Conservation (phyloP, 345 rosid species). For the Gossypium sturtianum region DNA sequence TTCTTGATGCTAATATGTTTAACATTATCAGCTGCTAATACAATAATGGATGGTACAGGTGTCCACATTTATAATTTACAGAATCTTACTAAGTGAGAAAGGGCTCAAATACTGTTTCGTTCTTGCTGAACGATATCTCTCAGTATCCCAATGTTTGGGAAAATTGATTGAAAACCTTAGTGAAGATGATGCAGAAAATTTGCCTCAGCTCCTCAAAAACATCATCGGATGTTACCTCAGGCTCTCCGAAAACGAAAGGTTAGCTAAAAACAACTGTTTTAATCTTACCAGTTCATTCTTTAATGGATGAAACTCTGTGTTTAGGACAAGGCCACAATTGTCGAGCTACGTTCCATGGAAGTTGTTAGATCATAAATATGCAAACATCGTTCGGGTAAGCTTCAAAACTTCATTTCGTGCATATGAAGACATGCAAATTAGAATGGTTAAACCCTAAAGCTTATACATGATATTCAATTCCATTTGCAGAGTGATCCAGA, state of each 20-base stretch:
- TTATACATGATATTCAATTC: not conserved
- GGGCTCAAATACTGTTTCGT: conserved; percentile 43
- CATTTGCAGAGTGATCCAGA: conserved; percentile 20
- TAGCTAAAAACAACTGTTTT: not conserved
- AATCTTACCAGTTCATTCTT: not conserved
- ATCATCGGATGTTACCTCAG: conserved; percentile 39
- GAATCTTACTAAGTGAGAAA: conserved; percentile 23
- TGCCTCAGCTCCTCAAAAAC: conserved; percentile 25
- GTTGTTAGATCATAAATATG: conserved; percentile 17
- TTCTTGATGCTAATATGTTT: not conserved
- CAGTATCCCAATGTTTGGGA: conserved; percentile 22
- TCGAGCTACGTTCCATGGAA: conserved; percentile 14
- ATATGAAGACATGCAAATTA: not conserved
- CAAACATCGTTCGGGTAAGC: conserved; percentile 23
- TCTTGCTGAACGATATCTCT: conserved; percentile 27
- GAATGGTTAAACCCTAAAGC: too few relatives aligned
- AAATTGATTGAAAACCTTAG: conserved; percentile 21
- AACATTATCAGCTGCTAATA: not conserved
- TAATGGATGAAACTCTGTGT: conserved; percentile 1
- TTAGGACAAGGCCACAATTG: conserved; percentile 21
- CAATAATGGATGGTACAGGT: conserved; percentile 30
- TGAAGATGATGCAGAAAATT: not conserved
- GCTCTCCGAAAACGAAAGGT: conserved; percentile 52
- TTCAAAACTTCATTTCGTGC: not conserved
- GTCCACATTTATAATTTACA: conserved; percentile 36